Percentiles rank a stretch among this genome's conserved stretches.
phyloP scores from a whole-genome alignment of 2,329 filamentous ascomycete species.

The Verticillium longisporum region DNA sequence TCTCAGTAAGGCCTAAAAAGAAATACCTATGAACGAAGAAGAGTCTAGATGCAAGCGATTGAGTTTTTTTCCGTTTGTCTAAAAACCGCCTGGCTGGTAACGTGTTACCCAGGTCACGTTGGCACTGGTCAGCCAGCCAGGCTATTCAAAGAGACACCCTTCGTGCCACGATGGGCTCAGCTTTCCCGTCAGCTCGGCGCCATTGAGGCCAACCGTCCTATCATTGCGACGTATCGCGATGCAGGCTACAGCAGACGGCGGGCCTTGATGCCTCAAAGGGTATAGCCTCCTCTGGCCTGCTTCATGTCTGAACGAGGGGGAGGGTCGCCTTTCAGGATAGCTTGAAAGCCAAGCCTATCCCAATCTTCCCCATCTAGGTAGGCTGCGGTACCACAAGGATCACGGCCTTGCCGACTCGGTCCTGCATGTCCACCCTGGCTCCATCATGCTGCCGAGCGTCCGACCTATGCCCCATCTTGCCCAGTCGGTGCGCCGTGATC shows the following conservation, averaged over 20 bases:
- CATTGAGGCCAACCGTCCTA: neutral
- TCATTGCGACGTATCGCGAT: neutral
- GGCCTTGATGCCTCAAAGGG: neutral
- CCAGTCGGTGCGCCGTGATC: conserved; percentile 1
- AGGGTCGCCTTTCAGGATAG: neutral
- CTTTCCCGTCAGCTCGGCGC: neutral
- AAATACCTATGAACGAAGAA: no score
- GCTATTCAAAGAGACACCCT: neutral
- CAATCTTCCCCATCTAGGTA: neutral
- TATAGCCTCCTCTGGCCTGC: neutral
- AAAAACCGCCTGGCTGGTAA: neutral
- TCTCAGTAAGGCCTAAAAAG: no score
- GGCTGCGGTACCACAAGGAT: neutral
- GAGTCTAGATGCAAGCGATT: neutral
- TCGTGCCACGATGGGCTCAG: neutral
- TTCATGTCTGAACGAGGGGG: neutral
- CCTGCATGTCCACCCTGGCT: neutral
- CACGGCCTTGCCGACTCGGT: neutral
- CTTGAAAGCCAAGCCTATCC: neutral
- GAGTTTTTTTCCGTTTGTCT: neutral
- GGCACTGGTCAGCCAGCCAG: neutral
- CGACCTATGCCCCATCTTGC: neutral
- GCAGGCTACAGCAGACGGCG: neutral
- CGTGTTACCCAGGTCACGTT: neutral
- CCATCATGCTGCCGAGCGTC: conserved; percentile 1